Evolutionary conservation across 2,329 filamentous ascomycete species (phyloP).

Genomic region (Penicillium sumatraense): DNA sequence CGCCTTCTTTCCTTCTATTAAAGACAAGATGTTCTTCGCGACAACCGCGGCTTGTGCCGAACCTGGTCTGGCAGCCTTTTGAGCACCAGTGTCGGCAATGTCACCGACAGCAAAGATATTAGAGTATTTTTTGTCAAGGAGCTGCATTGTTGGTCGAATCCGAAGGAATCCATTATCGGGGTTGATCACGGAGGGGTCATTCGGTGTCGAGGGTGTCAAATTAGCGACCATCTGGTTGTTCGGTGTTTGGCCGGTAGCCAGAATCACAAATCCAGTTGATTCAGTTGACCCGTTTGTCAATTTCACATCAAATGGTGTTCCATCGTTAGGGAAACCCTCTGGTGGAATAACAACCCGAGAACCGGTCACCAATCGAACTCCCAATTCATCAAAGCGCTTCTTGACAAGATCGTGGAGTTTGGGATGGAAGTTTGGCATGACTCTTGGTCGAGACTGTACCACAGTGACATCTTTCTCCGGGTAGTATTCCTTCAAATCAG

Average conservation of each 20-base stretch:
- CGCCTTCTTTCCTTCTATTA: constrained; percentile 34
- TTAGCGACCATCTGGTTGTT: constrained; percentile 47
- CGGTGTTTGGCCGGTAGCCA: constrained; percentile 55
- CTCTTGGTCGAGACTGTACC: constrained; percentile 50
- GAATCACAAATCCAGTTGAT: constrained; percentile 48
- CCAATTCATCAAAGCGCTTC: constrained; percentile 39
- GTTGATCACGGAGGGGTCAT: constrained; percentile 32
- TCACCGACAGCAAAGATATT: constrained; percentile 42
- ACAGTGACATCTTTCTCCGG: constrained; percentile 54
- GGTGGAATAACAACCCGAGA: constrained; percentile 33
- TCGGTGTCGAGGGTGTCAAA: constrained; percentile 30
- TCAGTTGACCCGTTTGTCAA: constrained; percentile 36
- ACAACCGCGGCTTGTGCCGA: constrained; percentile 36
- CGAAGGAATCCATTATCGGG: constrained; percentile 40
- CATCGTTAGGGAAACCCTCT: constrained; percentile 32
- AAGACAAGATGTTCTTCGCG: constrained; percentile 37
- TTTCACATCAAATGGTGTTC: constrained; percentile 31
- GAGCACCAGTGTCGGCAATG: constrained; percentile 41
- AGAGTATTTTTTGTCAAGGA: constrained; percentile 34
- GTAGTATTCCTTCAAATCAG: constrained; percentile 54
- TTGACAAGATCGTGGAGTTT: constrained; percentile 37
- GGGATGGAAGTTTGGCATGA: constrained; percentile 41
- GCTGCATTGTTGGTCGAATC: constrained; percentile 39
- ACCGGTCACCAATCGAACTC: constrained; percentile 35
- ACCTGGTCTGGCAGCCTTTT: constrained; percentile 41